phyloP scores from a whole-genome alignment of 2,329 filamentous ascomycete genomes.

The Ceratocystis lukuohia region DNA sequence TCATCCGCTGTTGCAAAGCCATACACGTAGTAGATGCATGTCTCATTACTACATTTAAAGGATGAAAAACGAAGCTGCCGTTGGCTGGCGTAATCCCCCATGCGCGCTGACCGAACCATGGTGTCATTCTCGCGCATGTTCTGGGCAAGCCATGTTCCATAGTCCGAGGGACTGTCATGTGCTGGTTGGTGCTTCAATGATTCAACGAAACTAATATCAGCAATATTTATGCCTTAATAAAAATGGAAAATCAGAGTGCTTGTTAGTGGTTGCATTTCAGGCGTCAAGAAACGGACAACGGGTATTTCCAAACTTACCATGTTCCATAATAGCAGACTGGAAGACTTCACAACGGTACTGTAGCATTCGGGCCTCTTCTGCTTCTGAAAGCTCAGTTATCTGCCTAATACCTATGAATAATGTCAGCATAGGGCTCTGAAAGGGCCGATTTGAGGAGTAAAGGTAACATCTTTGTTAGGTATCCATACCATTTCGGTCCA shows the following conservation, averaged over 20 bases:
- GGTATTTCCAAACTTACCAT: slow-evolving; percentile 29
- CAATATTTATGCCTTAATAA: slow-evolving; percentile 31
- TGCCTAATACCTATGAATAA: slow-evolving; percentile 12
- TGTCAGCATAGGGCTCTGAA: not conserved
- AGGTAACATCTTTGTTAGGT: slow-evolving; percentile 24
- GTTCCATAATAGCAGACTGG: slow-evolving; percentile 37
- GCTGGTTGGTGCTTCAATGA: slow-evolving; percentile 28
- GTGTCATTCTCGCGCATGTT: slow-evolving; percentile 13
- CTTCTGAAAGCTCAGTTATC: slow-evolving; percentile 37
- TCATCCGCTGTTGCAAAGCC: slow-evolving; percentile 40
- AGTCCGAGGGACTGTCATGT: slow-evolving; percentile 24
- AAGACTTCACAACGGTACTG: slow-evolving; percentile 48
- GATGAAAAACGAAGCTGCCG: slow-evolving; percentile 23
- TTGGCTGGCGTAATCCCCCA: slow-evolving; percentile 20
- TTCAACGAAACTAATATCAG: slow-evolving; percentile 30
- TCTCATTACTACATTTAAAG: slow-evolving; percentile 43
- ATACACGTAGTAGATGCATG: slow-evolving; percentile 45
- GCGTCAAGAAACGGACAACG: not conserved
- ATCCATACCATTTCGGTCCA: slow-evolving; percentile 36
- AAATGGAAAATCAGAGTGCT: not conserved
- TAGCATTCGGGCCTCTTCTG: slow-evolving; percentile 42
- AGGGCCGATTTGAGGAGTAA: slow-evolving; percentile 19
- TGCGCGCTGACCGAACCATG: slow-evolving; percentile 16
- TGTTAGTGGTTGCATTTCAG: slow-evolving; percentile 1
- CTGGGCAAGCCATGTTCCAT: slow-evolving; percentile 12